Evolutionary conservation across 345 rosid genomes (phyloP), one percentile per base, ranked within the genome.

Genomic region (Gossypioides kirkii): DNA sequence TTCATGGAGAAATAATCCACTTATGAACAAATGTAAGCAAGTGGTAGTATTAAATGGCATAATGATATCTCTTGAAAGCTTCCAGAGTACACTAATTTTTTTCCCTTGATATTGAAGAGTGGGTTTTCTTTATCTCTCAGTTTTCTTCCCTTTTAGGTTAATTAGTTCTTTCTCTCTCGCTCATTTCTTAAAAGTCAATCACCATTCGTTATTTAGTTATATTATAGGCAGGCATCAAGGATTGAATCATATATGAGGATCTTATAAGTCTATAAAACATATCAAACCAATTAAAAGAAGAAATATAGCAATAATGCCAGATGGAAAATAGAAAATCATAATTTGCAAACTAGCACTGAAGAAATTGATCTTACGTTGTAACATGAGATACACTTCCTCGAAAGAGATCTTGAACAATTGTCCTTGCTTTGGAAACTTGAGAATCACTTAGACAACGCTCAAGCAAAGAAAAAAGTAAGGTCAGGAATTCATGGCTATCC

Each of bases 301-400:
- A 53, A 70, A 55, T 47, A 8, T 20, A 49, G 2, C 10, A 46
- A 52, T 0, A 72, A 70, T 63, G 67, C 46, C 10, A 14, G 23
- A 52, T 32, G 60, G 45, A 38, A 43, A 59, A 17, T 58, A 69
- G 26, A 25, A 53, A 67, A 49, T 25, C 13, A 32, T 47, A 72
- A 18, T 4, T 49, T 73, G 42, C 36, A 53, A 65, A 53, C 36
- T 38, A 45, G 54, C 63, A 52, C 58, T 46, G 18, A 61, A 8
- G 59, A 70, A 68, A 62, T 63, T 32, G 4, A 79, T 67, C 97
- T 95, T 86, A 95, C 98, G 86, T 95, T 22, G 99, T 95, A 79
- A 92, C 99, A 84, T 95, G 95, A 0, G 99, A 95, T 74, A 95
- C 97, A 60, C 93, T 85, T 76, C 99, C 99, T 46, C 99, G 94